phyloP scores from a whole-genome alignment of 345 rosid species.

The Ricinus communis region DNA sequence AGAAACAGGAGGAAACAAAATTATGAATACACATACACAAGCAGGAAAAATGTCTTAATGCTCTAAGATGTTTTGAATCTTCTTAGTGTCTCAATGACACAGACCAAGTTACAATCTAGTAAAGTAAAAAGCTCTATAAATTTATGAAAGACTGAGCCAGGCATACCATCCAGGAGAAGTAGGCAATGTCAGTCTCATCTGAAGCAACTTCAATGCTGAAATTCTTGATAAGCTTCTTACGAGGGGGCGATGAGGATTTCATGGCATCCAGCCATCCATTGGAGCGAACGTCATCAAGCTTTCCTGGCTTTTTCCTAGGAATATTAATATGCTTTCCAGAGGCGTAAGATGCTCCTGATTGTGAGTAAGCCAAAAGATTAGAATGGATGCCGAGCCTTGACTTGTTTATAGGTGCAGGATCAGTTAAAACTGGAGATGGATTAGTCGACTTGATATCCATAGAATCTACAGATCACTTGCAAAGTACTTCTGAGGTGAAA shows the following conservation, averaged over 20 bases:
- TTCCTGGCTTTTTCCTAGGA: conserved; percentile 60
- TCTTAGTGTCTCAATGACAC: too few species aligned
- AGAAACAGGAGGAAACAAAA: background rate
- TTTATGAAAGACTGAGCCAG: background rate
- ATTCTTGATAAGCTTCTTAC: conserved; percentile 64
- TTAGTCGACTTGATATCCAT: conserved; percentile 73
- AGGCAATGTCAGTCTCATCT: conserved; percentile 62
- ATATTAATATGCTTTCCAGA: conserved; percentile 44
- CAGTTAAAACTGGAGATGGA: conserved; percentile 72
- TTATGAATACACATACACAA: background rate
- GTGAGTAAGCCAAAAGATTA: conserved; percentile 44
- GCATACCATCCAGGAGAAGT: conserved; percentile 75
- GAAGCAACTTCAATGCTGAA: conserved; percentile 47
- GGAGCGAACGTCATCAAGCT: conserved; percentile 78
- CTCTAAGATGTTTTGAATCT: too few species aligned
- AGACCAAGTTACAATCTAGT: too few species aligned
- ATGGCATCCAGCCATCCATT: conserved; percentile 94
- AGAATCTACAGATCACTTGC: conserved; percentile 27
- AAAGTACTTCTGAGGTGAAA: conserved; percentile 14
- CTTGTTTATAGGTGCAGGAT: conserved; percentile 60
- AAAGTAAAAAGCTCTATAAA: too few species aligned
- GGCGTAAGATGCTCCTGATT: conserved; percentile 51
- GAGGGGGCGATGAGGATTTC: conserved; percentile 95
- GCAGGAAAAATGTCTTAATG: too few species aligned
- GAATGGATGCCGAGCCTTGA: conserved; percentile 63